These are phyloP conservation scores for Ogataea corticis DNA, from an alignment of 805 yeast genomes.

Conservation along the genomic window DNA sequence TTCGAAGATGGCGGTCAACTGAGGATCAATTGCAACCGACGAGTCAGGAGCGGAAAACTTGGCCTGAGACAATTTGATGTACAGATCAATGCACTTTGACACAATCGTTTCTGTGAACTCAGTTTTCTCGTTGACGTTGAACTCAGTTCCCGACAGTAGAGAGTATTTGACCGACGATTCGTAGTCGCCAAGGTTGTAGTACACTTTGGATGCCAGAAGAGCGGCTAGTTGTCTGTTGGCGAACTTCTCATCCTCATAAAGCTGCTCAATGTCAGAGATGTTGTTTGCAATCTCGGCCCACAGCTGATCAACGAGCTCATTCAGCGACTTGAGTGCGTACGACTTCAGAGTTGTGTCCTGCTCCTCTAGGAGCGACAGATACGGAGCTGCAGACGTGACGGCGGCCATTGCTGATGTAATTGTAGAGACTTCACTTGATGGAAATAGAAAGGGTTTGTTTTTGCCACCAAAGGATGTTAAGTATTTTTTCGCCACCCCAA, in stretches of 20 bases:
- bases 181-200: slow-evolving; percentile 90
- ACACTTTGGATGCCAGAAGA: slow-evolving; percentile 83
- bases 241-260: slow-evolving; percentile 82
- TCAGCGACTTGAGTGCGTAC: slow-evolving; percentile 82
- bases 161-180: slow-evolving; percentile 89
- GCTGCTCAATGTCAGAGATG: slow-evolving; percentile 83
- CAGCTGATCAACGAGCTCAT: slow-evolving; percentile 79
- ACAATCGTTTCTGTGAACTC: slow-evolving; percentile 93
- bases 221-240: slow-evolving; percentile 79
- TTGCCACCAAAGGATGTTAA: slow-evolving; percentile 7
- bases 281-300: slow-evolving; percentile 98
- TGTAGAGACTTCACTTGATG: neutral
- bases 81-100: slow-evolving; percentile 85
- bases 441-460: neutral
- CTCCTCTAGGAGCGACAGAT: slow-evolving; percentile 85
- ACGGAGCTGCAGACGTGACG: slow-evolving; percentile 82
- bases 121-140: slow-evolving; percentile 71
- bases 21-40: slow-evolving; percentile 49
- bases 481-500: slow-evolving; percentile 13
- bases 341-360: slow-evolving; percentile 73
- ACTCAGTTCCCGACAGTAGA: slow-evolving; percentile 76
- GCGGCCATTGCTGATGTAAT: slow-evolving; percentile 25
- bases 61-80: slow-evolving; percentile 63
- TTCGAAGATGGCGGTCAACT: slow-evolving; percentile 72
- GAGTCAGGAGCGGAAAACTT: slow-evolving; percentile 34